Conservation (phyloP, 805 yeast genomes). For the Kazachstania africana region DNA sequence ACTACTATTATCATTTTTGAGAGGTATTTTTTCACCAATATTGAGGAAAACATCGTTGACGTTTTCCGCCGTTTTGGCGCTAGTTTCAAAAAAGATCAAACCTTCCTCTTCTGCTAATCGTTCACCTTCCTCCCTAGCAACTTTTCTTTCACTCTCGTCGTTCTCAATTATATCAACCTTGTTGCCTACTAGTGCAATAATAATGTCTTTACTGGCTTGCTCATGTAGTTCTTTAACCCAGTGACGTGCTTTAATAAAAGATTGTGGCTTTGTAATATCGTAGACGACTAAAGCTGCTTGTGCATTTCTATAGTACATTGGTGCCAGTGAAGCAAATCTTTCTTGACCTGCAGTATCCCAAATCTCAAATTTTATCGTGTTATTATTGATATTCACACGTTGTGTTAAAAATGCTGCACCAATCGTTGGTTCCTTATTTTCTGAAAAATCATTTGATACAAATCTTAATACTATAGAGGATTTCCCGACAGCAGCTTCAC, state of each 20-base stretch:
- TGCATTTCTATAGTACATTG: conserved; percentile 95
- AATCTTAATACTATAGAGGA: conserved; percentile 85
- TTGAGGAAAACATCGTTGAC: conserved; percentile 87
- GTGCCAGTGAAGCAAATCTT: conserved; percentile 89
- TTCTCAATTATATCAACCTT: conserved; percentile 67
- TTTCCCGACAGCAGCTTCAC: conserved; percentile 98
- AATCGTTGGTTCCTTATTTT: conserved; percentile 93
- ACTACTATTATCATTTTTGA: conserved; percentile 19
- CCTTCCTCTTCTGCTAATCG: conserved; percentile 85
- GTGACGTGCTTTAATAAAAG: conserved; percentile 91
- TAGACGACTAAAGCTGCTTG: conserved; percentile 94
- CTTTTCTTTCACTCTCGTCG: conserved; percentile 42
- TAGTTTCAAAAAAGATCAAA: conserved; percentile 81
- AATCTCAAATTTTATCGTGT: conserved; percentile 82
- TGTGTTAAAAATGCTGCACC: conserved; percentile 97
- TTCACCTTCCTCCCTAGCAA: conserved; percentile 76
- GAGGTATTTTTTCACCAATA: conserved; percentile 78
- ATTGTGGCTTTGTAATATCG: conserved; percentile 89
- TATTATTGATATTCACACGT: conserved; percentile 74
- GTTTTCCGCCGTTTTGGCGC: conserved; percentile 82
- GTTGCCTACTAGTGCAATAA: conserved; percentile 90
- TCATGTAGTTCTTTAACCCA: conserved; percentile 96
- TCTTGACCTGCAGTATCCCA: conserved; percentile 99
- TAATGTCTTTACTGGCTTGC: conserved; percentile 85
- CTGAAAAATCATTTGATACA: conserved; percentile 92